Percentiles rank a stretch among this genome's conserved stretches.
Conservation (phyloP, 305 asterid species). For the Rubia peregrina region DNA sequence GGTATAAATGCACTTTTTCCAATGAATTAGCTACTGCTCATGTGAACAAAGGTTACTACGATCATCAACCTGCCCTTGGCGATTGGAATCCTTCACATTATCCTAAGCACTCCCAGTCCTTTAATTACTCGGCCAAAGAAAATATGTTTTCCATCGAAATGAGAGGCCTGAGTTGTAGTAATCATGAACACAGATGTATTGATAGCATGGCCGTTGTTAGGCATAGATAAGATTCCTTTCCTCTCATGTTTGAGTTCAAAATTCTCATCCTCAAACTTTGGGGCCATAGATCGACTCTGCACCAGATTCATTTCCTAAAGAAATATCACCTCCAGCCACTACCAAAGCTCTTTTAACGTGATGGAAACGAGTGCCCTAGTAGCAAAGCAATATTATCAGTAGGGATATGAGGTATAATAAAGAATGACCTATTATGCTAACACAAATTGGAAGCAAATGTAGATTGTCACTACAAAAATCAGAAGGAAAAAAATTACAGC, state of each 20-base stretch:
- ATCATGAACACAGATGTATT: constrained; percentile 35
- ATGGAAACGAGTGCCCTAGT: constrained; percentile 36
- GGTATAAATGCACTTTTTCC: too few species aligned
- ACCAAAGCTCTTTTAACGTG: constrained; percentile 28
- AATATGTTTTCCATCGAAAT: constrained; percentile 37
- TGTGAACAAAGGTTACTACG: not conserved
- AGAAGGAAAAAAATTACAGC: not conserved
- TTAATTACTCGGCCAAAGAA: constrained; percentile 37
- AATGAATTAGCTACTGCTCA: not conserved
- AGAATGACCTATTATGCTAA: not conserved
- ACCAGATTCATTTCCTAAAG: constrained; percentile 29
- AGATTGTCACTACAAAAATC: not conserved
- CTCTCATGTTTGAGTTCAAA: constrained; percentile 37
- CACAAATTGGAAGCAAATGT: not conserved
- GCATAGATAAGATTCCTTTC: constrained; percentile 40
- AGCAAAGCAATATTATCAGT: not conserved
- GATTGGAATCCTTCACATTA: constrained; percentile 32
- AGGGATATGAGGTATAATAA: not conserved
- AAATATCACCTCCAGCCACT: constrained; percentile 35
- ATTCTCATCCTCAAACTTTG: constrained; percentile 38
- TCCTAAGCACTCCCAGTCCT: constrained; percentile 34
- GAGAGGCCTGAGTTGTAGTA: constrained; percentile 25
- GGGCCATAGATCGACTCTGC: constrained; percentile 34
- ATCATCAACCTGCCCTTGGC: constrained; percentile 40
- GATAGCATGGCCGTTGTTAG: constrained; percentile 32